Evolutionary conservation across 306 rosid genomes (phyloP).

Genomic region (Prunus padus): DNA sequence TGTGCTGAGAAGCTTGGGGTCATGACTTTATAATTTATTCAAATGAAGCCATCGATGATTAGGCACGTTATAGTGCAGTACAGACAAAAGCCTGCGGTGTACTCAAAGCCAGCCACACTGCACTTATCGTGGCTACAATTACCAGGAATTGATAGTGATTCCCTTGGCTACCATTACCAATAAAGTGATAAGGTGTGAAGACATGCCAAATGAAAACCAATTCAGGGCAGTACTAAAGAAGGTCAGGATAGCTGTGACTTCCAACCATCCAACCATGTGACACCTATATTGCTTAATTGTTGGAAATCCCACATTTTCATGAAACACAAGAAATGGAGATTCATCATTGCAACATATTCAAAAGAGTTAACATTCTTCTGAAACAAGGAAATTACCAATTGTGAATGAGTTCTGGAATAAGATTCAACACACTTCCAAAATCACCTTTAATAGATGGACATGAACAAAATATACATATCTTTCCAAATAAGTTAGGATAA

Average conservation of each 20-base stretch:
- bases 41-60: too few species aligned
- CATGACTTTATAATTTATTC: too few species aligned
- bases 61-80: too few species aligned
- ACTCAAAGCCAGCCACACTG: neutral
- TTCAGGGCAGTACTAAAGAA: neutral
- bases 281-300: neutral
- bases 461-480: neutral
- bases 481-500: neutral
- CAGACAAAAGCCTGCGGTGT: neutral
- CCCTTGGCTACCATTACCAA: neutral
- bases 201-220: neutral
- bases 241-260: neutral
- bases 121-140: neutral
- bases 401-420: neutral
- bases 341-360: neutral
- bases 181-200: neutral
- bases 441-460: neutral
- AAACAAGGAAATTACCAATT: neutral
- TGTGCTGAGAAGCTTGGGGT: too few species aligned
- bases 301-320: neutral
- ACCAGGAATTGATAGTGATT: neutral
- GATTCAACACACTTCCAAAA: neutral
- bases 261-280: slow-evolving; percentile 1
- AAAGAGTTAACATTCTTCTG: neutral
- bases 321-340: neutral